Percentiles rank a stretch among this genome's conserved stretches.
phyloP scores from a whole-genome alignment of 805 yeast species.

The Yarrowia porcina region DNA sequence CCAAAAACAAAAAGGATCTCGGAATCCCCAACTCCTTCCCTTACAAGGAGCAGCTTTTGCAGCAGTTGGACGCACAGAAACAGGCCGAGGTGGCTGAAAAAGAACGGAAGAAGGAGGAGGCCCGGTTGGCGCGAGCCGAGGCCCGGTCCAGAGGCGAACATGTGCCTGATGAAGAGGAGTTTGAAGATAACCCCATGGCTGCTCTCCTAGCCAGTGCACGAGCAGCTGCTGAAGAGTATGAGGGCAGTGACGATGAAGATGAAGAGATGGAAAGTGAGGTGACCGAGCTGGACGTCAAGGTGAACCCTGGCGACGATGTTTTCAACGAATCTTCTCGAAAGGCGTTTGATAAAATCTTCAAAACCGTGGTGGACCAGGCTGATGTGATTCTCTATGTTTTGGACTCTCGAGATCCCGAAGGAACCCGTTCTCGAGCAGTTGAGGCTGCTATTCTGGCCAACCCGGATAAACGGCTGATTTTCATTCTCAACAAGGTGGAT shows the following conservation, averaged over 20 bases:
- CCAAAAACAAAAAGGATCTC: constrained; percentile 77
- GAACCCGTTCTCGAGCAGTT: constrained; percentile 85
- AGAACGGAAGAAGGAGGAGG: constrained; percentile 40
- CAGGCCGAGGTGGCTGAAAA: constrained; percentile 44
- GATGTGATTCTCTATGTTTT: constrained; percentile 91
- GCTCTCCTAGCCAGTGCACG: constrained; percentile 91
- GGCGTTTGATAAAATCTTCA: constrained; percentile 91
- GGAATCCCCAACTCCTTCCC: constrained; percentile 96
- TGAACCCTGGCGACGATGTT: constrained; percentile 43
- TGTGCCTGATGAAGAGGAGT: constrained; percentile 37
- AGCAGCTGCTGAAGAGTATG: constrained; percentile 72
- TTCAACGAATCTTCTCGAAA: constrained; percentile 47
- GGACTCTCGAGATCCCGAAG: constrained; percentile 96
- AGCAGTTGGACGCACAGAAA: constrained; percentile 50
- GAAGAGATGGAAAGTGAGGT: constrained; percentile 50
- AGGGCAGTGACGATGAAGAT: constrained; percentile 49
- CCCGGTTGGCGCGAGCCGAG: constrained; percentile 32
- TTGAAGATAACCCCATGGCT: constrained; percentile 52
- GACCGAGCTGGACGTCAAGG: constrained; percentile 44
- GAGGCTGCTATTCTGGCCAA: constrained; percentile 83
- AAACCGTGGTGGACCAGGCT: constrained; percentile 85
- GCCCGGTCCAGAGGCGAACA: constrained; percentile 42
- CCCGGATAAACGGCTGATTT: constrained; percentile 78
- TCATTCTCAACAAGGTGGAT: constrained; percentile 88
- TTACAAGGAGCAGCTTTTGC: constrained; percentile 77